A percentile compares a stretch with the other conserved stretches of the same genome.
phyloP scores from a whole-genome alignment of 169 alveolate species.

The Perkinsus olseni region DNA sequence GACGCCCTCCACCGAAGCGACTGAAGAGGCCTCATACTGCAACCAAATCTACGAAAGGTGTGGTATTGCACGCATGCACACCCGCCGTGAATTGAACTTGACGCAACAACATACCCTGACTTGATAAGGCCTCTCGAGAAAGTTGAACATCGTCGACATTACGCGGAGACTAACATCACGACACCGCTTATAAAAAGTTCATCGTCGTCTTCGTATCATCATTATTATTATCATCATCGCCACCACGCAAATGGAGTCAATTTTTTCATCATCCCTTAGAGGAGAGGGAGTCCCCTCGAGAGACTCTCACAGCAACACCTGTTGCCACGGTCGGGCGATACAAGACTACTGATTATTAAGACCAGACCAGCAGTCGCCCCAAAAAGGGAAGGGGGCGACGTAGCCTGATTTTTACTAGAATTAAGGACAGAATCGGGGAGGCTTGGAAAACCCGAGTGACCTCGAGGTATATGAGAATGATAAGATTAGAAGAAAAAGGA shows the following conservation, averaged over 20 bases:
- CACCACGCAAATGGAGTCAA: too few species aligned
- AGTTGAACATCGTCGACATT: not conserved
- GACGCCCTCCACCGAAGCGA: not conserved
- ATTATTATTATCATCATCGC: not conserved
- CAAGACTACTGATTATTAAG: not conserved
- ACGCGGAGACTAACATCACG: not conserved
- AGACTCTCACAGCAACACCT: not conserved
- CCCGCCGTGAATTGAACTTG: not conserved
- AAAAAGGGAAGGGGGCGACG: too few species aligned
- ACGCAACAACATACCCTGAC: not conserved
- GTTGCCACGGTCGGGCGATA: not conserved
- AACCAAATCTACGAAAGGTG: not conserved
- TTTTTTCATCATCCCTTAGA: too few species aligned
- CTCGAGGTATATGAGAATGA: too few species aligned
- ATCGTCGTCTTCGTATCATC: not conserved
- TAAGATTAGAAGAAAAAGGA: too few species aligned
- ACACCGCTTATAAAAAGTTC: not conserved
- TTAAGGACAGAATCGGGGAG: too few species aligned
- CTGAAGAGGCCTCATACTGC: not conserved
- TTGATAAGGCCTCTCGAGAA: not conserved
- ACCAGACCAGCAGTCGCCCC: not conserved
- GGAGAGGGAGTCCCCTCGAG: too few species aligned
- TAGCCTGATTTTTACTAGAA: too few species aligned
- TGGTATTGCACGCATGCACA: not conserved
- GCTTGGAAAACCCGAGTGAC: too few species aligned